Percentiles rank a stretch among this genome's conserved stretches.
These are phyloP conservation scores for Cryomyces antarcticus DNA, from an alignment of 495 filamentous ascomycete genomes.

Conservation along the genomic window DNA sequence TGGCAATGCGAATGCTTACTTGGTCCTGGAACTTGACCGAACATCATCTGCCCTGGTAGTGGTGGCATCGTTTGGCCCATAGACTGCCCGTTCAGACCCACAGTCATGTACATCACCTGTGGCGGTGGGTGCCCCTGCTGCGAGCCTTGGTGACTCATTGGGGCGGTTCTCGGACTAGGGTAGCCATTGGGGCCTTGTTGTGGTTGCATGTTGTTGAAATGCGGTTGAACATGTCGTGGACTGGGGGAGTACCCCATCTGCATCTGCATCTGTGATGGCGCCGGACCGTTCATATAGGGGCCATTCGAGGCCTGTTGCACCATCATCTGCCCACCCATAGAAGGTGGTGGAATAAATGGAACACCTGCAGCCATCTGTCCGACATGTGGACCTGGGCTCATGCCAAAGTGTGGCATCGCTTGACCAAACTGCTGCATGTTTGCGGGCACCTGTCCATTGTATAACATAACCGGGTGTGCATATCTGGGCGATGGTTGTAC, in stretches of 20 bases:
- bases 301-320: neutral
- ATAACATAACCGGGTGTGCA: conserved; percentile 45
- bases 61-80: no score
- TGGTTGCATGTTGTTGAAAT: conserved; percentile 37
- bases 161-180: conserved; percentile 62
- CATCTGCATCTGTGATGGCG: conserved; percentile 36
- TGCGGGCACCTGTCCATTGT: conserved; percentile 46
- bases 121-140: conserved; percentile 20
- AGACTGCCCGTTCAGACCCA: conserved; percentile 2
- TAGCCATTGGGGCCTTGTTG: conserved; percentile 44
- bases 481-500: conserved; percentile 63
- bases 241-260: conserved; percentile 35
- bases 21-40: no score
- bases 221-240: conserved; percentile 42
- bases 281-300: conserved; percentile 30
- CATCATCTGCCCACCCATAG: no score
- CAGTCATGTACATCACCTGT: conserved; percentile 11
- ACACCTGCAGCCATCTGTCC: no score
- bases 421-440: conserved; percentile 44
- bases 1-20: no score
- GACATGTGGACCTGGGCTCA: conserved; percentile 27
- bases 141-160: conserved; percentile 47
- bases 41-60: no score
- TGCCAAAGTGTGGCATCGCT: conserved; percentile 47
- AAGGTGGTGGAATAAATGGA: no score